Conservation (phyloP, 306 rosid genomes). For the Casuarina cunninghamiana region DNA sequence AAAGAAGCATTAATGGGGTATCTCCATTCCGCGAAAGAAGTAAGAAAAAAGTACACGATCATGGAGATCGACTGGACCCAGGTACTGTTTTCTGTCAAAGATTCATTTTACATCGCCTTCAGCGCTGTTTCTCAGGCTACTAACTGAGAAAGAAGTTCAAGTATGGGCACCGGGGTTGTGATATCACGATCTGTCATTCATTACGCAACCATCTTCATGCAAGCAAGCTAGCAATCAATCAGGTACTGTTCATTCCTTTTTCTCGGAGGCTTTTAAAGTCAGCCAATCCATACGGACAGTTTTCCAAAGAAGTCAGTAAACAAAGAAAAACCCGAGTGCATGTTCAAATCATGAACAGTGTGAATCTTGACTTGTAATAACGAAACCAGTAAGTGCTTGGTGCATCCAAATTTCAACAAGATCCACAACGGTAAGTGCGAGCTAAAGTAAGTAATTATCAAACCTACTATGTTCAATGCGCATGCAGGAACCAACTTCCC, state of each 20-base stretch:
- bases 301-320: background rate
- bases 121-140: background rate
- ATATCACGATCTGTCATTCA: no score
- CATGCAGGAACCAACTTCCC: constrained; percentile 33
- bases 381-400: background rate
- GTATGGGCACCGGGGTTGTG: no score
- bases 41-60: background rate
- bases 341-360: background rate
- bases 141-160: no score
- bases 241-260: background rate
- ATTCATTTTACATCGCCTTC: constrained; percentile 2
- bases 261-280: background rate
- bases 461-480: constrained; percentile 19
- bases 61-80: background rate
- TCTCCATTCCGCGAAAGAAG: background rate
- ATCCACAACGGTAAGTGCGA: background rate
- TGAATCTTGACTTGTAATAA: no score
- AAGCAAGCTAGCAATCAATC: no score
- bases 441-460: background rate
- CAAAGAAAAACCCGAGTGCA: background rate
- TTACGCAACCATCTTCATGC: no score
- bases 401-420: constrained; percentile 5
- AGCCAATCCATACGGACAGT: background rate
- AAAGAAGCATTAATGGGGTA: background rate
- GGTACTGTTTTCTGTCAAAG: background rate